A percentile compares a stretch with the other conserved stretches of the same genome.
Conservation (phyloP, 2,329 filamentous ascomycete genomes). For the Diaporthe nobilis region DNA sequence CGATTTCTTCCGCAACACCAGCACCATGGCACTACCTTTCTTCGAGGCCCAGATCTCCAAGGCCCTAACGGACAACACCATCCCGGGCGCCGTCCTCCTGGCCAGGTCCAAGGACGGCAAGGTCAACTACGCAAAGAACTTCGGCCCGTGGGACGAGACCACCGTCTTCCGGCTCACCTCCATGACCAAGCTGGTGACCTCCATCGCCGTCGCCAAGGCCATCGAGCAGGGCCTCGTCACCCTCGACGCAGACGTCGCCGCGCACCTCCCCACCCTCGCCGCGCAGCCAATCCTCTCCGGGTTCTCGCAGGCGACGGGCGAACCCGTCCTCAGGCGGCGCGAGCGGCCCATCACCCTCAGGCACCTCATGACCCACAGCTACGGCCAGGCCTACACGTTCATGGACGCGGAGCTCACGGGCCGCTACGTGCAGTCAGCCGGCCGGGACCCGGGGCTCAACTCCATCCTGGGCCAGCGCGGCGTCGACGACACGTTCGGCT, state of each 20-base stretch:
- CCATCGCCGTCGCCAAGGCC: constrained; percentile 53
- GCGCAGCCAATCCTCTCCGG: constrained; percentile 51
- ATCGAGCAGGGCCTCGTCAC: constrained; percentile 51
- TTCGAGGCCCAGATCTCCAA: constrained; percentile 28
- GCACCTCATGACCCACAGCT: constrained; percentile 64
- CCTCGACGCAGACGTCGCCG: constrained; percentile 53
- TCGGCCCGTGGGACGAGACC: constrained; percentile 18
- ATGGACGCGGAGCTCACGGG: constrained; percentile 51
- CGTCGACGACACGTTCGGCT: constrained; percentile 55
- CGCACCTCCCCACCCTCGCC: constrained; percentile 50
- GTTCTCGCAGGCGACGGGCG: constrained; percentile 51
- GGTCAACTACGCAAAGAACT: constrained; percentile 14
- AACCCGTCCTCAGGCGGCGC: constrained; percentile 55
- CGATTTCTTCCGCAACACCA: neutral
- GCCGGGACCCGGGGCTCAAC: constrained; percentile 54
- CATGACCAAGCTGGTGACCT: constrained; percentile 56
- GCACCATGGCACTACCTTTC: neutral
- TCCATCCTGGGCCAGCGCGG: constrained; percentile 49
- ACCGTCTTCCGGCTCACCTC: constrained; percentile 49
- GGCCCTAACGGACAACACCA: constrained; percentile 21
- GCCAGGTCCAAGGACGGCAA: constrained; percentile 23
- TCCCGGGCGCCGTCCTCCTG: constrained; percentile 31
- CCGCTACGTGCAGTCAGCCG: constrained; percentile 41
- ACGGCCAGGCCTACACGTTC: constrained; percentile 61
- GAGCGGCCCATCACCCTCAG: constrained; percentile 56